Conservation (phyloP, 2,329 filamentous ascomycete species). For the Epichloe coenophiala region DNA sequence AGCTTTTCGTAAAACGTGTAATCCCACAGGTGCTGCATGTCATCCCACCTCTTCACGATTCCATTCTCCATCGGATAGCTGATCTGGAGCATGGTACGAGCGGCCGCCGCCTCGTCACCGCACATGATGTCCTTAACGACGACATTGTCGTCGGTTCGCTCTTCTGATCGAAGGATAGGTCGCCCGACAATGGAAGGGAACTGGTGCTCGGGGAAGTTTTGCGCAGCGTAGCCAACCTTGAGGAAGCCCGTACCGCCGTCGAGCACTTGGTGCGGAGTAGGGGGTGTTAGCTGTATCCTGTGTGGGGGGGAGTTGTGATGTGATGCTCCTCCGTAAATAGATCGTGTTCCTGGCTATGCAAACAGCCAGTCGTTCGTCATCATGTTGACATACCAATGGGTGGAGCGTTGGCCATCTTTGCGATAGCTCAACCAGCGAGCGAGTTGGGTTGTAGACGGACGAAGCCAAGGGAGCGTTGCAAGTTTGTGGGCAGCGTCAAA, state of each 20-base stretch:
- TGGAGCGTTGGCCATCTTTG: constrained; percentile 36
- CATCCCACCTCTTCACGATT: constrained; percentile 98
- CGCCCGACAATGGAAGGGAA: constrained; percentile 97
- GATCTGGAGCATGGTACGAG: constrained; percentile 94
- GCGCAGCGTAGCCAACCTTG: constrained; percentile 96
- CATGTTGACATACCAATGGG: constrained; percentile 36
- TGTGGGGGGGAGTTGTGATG: background rate
- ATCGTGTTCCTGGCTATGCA: background rate
- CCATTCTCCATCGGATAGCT: constrained; percentile 99
- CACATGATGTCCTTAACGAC: constrained; percentile 98
- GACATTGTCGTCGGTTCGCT: constrained; percentile 49
- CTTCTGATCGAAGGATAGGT: constrained; percentile 92
- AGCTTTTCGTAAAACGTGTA: constrained; percentile 98
- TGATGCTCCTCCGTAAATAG: background rate
- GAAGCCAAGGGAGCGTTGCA: background rate
- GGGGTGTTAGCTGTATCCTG: constrained; percentile 1
- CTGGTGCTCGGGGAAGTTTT: constrained; percentile 99
- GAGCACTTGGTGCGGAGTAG: constrained; percentile 58
- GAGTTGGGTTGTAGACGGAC: background rate
- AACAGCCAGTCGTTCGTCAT: constrained; percentile 9
- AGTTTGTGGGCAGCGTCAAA: constrained; percentile 6
- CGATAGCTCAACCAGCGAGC: constrained; percentile 9
- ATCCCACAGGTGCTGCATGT: constrained; percentile 99
- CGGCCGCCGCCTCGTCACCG: constrained; percentile 91
- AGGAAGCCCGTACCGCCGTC: constrained; percentile 99